Conservation (phyloP, 2,329 filamentous ascomycete genomes). For the Diaporthe sp. region DNA sequence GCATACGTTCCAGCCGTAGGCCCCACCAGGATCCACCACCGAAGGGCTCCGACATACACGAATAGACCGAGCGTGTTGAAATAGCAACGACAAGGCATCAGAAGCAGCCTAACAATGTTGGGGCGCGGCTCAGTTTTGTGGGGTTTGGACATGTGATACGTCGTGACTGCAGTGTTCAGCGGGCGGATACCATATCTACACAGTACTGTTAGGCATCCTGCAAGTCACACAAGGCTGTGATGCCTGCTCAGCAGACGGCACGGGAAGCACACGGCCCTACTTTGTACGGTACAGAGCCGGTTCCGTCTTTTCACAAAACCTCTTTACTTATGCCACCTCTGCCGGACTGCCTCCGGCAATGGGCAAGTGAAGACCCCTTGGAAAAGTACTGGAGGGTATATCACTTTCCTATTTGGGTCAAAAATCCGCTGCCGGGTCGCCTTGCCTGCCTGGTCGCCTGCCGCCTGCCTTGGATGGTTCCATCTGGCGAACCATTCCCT, state of each 20-base stretch:
- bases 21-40: slow-evolving; percentile 13
- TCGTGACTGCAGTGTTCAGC: slow-evolving; percentile 2
- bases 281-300: not conserved
- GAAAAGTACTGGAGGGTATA: not conserved
- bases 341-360: not conserved
- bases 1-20: slow-evolving; percentile 9
- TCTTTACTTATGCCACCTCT: not conserved
- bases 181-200: not conserved
- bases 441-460: slow-evolving; percentile 7
- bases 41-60: slow-evolving; percentile 10
- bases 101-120: slow-evolving; percentile 4
- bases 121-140: slow-evolving; percentile 10
- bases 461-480: not conserved
- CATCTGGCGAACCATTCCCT: slow-evolving; percentile 11
- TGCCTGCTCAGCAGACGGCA: slow-evolving; percentile 8
- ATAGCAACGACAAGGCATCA: slow-evolving; percentile 11
- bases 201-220: not conserved
- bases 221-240: not conserved
- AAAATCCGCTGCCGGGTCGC: not conserved
- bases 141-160: not conserved
- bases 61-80: not conserved
- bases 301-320: not conserved
- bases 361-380: not conserved
- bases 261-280: not conserved
- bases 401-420: slow-evolving; percentile 3